Evolutionary conservation across 345 rosid species (phyloP).

Genomic region (Noccaea bulbosa): DNA sequence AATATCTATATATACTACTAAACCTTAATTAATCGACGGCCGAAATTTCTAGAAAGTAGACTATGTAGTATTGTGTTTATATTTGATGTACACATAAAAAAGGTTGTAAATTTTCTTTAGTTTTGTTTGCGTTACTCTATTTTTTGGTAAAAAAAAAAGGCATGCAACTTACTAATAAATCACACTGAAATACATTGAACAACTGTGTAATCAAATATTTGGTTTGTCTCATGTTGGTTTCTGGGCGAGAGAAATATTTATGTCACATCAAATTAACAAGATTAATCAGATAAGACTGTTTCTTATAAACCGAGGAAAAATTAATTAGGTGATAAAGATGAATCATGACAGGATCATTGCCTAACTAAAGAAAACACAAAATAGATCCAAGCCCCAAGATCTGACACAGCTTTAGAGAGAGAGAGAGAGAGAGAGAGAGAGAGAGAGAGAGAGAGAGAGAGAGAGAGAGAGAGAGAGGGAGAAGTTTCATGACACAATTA

Average conservation of each 20-base stretch:
- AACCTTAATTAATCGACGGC: no score
- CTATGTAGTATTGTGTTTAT: no score
- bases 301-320: slow-evolving; percentile 21
- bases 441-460: slow-evolving; percentile 35
- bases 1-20: no score
- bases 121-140: no score
- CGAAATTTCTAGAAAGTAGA: no score
- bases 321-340: slow-evolving; percentile 37
- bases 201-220: no score
- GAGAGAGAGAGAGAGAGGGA: slow-evolving; percentile 29
- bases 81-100: no score
- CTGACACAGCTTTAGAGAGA: slow-evolving; percentile 47
- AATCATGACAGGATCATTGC: slow-evolving; percentile 48
- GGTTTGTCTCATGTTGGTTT: neutral
- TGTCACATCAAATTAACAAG: neutral
- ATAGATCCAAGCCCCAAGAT: slow-evolving; percentile 33
- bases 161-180: neutral
- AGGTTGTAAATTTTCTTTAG: no score
- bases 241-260: neutral
- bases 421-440: slow-evolving; percentile 32
- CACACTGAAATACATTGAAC: neutral
- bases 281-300: slow-evolving; percentile 9
- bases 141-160: neutral
- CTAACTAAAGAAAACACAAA: slow-evolving; percentile 42
- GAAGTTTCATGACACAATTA: slow-evolving; percentile 30